Percentiles rank a stretch among this genome's conserved stretches.
These are phyloP conservation scores for Suillus lakei DNA, from an alignment of 768 basidiomycete species.

Conservation along the genomic window DNA sequence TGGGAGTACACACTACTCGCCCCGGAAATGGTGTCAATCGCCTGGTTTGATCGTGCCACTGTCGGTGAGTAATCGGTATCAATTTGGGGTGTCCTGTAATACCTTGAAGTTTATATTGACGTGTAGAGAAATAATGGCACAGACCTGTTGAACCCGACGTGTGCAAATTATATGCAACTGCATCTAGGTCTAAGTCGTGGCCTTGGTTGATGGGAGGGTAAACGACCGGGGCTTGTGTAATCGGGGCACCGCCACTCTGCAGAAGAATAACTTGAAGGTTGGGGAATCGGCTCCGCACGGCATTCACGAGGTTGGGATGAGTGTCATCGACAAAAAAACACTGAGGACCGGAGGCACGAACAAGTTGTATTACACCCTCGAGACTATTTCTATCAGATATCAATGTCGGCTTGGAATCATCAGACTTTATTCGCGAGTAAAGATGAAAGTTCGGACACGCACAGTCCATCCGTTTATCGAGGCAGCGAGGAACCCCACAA, in stretches of 20 bases:
- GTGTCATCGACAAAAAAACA: neutral
- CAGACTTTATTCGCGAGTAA: neutral
- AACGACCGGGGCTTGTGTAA: neutral
- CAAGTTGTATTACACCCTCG: neutral
- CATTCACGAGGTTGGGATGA: neutral
- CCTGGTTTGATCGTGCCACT: neutral
- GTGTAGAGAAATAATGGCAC: neutral
- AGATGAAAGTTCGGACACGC: neutral
- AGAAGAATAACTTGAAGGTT: neutral
- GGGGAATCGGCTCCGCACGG: neutral
- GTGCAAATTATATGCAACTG: neutral
- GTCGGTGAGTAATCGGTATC: neutral
- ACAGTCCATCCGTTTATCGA: neutral
- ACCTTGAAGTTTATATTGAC: neutral
- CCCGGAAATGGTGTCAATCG: neutral
- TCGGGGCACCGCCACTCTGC: neutral
- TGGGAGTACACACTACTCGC: neutral
- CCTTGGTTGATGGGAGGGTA: neutral
- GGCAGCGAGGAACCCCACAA: neutral
- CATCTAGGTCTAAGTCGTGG: neutral
- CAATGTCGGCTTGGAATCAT: neutral
- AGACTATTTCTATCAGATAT: neutral
- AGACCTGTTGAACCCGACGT: neutral
- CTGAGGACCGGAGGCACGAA: neutral
- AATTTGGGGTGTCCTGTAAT: neutral